Percentiles rank a stretch among this genome's conserved stretches.
Evolutionary conservation across 805 yeast genomes (phyloP).

Genomic region (Candida railenensis): DNA sequence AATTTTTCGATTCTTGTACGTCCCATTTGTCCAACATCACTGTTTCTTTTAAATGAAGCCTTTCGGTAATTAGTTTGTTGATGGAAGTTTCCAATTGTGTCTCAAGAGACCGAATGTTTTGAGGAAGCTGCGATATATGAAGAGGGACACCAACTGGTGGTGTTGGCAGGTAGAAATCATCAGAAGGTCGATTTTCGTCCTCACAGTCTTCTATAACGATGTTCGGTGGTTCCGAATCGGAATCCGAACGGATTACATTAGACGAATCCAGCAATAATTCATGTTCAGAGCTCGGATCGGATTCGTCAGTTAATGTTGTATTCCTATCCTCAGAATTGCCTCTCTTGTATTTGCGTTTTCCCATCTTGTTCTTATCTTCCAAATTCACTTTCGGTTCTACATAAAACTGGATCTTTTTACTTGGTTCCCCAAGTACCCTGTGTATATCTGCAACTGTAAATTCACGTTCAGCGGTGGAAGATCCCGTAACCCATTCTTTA

Average conservation of each 20-base stretch:
- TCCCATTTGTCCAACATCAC: slow-evolving; percentile 13
- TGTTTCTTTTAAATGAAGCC: slow-evolving; percentile 5
- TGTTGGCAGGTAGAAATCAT: neutral
- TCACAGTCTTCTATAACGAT: neutral
- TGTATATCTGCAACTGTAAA: neutral
- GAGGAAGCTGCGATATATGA: slow-evolving; percentile 5
- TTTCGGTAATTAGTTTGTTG: neutral
- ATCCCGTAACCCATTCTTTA: neutral
- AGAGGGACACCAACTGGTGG: neutral
- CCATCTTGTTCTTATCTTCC: neutral
- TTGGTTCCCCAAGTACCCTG: neutral
- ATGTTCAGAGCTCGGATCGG: neutral
- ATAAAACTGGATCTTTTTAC: neutral
- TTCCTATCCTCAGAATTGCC: neutral
- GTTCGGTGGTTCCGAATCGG: neutral
- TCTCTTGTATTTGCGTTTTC: neutral
- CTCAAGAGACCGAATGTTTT: neutral
- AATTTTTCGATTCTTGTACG: slow-evolving; percentile 8
- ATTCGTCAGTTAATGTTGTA: neutral
- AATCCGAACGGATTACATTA: neutral
- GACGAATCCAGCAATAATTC: neutral
- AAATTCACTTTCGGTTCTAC: neutral
- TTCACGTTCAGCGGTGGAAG: neutral
- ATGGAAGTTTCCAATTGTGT: neutral
- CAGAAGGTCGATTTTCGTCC: neutral